Conservation (phyloP, 1,284 basidiomycete genomes). For the Polyporus tsugae region DNA sequence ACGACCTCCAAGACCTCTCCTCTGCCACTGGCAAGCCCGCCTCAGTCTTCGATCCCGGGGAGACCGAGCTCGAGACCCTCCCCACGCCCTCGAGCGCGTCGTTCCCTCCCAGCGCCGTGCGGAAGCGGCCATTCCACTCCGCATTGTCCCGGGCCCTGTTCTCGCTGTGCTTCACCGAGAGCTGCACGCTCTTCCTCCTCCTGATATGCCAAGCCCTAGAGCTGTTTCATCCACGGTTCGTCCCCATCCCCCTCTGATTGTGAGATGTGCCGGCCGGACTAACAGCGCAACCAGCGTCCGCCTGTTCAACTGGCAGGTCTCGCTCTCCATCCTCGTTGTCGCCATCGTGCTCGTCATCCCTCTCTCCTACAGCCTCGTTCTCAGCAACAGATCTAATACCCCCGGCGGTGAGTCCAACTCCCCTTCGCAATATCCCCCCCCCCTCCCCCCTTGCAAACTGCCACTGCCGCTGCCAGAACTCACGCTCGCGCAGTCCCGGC, state of each 20-base stretch:
- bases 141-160: slow-evolving; percentile 63
- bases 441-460: too few relatives aligned
- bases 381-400: slow-evolving; percentile 48
- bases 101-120: slow-evolving; percentile 33
- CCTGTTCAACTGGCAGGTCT: slow-evolving; percentile 68
- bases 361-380: slow-evolving; percentile 63
- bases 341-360: slow-evolving; percentile 70
- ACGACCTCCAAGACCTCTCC: slow-evolving; percentile 57
- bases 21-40: slow-evolving; percentile 26
- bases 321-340: slow-evolving; percentile 62
- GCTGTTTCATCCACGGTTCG: slow-evolving; percentile 60
- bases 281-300: slow-evolving; percentile 54
- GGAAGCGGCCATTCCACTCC: slow-evolving; percentile 55
- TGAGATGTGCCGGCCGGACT: neutral
- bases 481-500: slow-evolving; percentile 34
- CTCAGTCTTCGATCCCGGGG: slow-evolving; percentile 36
- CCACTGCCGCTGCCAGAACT: neutral
- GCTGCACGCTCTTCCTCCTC: slow-evolving; percentile 70
- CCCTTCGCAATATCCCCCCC: too few relatives aligned
- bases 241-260: slow-evolving; percentile 15
- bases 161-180: slow-evolving; percentile 73
- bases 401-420: slow-evolving; percentile 32
- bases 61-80: slow-evolving; percentile 51
- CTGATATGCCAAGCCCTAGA: slow-evolving; percentile 70
- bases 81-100: slow-evolving; percentile 51